These are phyloP conservation scores for Cryptococcus sp. DNA, from an alignment of 1,284 basidiomycete genomes.

Conservation along the genomic window DNA sequence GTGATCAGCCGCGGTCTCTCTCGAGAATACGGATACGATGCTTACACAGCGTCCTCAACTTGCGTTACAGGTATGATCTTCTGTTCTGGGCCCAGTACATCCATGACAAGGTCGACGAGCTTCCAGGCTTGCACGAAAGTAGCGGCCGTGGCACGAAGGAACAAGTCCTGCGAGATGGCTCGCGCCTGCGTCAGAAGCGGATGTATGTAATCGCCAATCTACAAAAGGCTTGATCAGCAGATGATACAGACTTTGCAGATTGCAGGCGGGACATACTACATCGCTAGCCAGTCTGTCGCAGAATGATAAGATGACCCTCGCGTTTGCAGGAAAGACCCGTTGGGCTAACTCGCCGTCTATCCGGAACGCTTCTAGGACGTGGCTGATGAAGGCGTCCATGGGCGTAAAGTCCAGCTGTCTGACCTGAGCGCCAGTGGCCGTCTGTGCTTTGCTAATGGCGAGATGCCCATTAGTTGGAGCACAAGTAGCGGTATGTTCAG, in stretches of 20 bases:
- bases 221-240: neutral
- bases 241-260: neutral
- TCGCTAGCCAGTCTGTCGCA: slow-evolving; percentile 49
- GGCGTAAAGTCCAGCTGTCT: slow-evolving; percentile 74
- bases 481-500: neutral
- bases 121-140: slow-evolving; percentile 85
- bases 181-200: slow-evolving; percentile 75
- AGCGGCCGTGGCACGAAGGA: slow-evolving; percentile 82
- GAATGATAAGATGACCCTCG: slow-evolving; percentile 47
- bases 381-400: slow-evolving; percentile 87
- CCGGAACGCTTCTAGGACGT: slow-evolving; percentile 65
- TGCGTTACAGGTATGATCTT: slow-evolving; percentile 53
- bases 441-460: slow-evolving; percentile 32
- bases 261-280: slow-evolving; percentile 31
- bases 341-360: slow-evolving; percentile 78
- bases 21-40: slow-evolving; percentile 3
- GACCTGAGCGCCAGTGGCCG: slow-evolving; percentile 34
- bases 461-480: neutral
- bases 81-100: slow-evolving; percentile 44
- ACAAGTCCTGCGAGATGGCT: slow-evolving; percentile 70
- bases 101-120: slow-evolving; percentile 74
- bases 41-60: slow-evolving; percentile 81
- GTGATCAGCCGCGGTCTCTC: neutral
- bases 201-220: slow-evolving; percentile 86
- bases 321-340: slow-evolving; percentile 75